Evolutionary conservation across 306 rosid genomes (phyloP), one percentile per base, ranked within the genome.

Genomic region (Cucurbita ficifolia): DNA sequence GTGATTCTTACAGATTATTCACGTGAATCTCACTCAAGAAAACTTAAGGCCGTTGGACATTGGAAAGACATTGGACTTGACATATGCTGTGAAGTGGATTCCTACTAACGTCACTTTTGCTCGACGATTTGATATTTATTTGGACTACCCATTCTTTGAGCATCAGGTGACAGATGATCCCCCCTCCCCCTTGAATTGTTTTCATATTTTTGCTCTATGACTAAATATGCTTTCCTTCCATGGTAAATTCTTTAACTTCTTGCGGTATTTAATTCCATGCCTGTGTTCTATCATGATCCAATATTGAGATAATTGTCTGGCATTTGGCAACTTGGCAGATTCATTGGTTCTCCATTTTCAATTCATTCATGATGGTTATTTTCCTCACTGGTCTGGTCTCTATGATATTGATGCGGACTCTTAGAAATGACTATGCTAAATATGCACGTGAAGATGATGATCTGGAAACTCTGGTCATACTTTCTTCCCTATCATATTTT

Each of bases 311-410:
- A 54, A 29, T 77, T 68, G 39, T 70, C 54, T 79, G 74, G 33
- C 65, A 50, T 78, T 64, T 80, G 49, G 60, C 51, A 40, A 62
- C 82, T 79, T 57, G 78, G 80, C 90, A 94, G 99, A 94, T 94
- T 73, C 99, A 94, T 80, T 94, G 99, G 99, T 94, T 91, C 92
- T 94, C 99, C 76, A 94, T 94, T 84, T 94, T 91, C 76, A 94
- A 94, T 81, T 94, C 97, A 10, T 94, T 94, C 85, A 94, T 94
- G 99, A 94, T 94, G 99, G 99, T 94, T 86, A 94, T 94, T 75
- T 94, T 94, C 85, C 92, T 94, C 43, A 94, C 99, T 82, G 99
- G 99, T 64, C 81, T 94, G 95, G 99, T 94, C 77, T 94, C 99
- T 52, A 94, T 94, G 99, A 94, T 94, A 81, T 83, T 94, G 69